phyloP scores from a whole-genome alignment of 345 rosid genomes.

The Noccaea caerulescens region DNA sequence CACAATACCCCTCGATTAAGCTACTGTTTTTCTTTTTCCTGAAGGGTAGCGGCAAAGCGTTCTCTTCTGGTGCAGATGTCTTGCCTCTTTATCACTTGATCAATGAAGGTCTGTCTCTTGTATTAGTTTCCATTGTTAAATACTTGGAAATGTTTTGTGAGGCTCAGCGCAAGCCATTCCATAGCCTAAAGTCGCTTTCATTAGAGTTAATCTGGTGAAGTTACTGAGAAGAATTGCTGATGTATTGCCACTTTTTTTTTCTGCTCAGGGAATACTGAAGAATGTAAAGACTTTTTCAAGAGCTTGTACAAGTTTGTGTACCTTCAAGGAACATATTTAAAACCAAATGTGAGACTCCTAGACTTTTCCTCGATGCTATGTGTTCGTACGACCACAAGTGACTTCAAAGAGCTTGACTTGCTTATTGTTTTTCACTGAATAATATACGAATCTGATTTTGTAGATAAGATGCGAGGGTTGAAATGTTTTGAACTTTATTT shows the following conservation, averaged over 20 bases:
- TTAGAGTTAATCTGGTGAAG: slow-evolving; percentile 9
- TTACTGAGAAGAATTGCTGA: slow-evolving; percentile 35
- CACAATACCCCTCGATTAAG: slow-evolving; percentile 35
- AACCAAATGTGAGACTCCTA: slow-evolving; percentile 74
- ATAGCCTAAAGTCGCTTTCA: slow-evolving; percentile 19
- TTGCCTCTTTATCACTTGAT: slow-evolving; percentile 59
- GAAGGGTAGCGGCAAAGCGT: slow-evolving; percentile 87
- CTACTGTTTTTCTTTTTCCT: slow-evolving; percentile 43
- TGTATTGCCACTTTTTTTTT: slow-evolving; percentile 21
- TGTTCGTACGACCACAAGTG: neutral
- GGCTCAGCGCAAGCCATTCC: slow-evolving; percentile 13
- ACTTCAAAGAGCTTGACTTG: slow-evolving; percentile 7
- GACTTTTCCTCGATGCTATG: slow-evolving; percentile 26
- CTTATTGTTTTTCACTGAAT: slow-evolving; percentile 1
- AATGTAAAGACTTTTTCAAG: slow-evolving; percentile 66
- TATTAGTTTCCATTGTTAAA: neutral
- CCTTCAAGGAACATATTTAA: slow-evolving; percentile 84
- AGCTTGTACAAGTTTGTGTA: slow-evolving; percentile 77
- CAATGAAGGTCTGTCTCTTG: slow-evolving; percentile 58
- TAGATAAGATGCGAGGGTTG: slow-evolving; percentile 2
- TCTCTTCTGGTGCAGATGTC: slow-evolving; percentile 86
- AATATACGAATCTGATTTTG: slow-evolving; percentile 7
- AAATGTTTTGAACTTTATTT: neutral
- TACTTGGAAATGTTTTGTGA: slow-evolving; percentile 11
- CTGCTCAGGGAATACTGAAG: slow-evolving; percentile 69